Percentiles rank a stretch among this genome's conserved stretches.
Evolutionary conservation across 352 stramenopile species (phyloP).

Genomic region (Phytophthora pisi): DNA sequence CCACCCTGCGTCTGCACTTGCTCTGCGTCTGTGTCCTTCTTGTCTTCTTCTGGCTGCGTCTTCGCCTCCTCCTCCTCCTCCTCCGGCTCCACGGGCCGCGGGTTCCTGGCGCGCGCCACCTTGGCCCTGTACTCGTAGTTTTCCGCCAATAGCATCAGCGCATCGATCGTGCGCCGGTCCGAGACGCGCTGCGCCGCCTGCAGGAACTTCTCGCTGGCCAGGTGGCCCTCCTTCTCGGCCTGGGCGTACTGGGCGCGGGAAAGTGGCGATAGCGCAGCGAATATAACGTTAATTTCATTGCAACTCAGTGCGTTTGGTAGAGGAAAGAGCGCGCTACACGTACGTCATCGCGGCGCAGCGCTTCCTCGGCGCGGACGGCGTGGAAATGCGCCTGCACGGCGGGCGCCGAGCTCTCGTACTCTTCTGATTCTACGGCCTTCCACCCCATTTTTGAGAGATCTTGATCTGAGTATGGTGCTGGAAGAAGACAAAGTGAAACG

Average conservation of each 20-base stretch:
- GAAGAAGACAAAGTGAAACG: neutral
- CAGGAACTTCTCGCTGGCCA: conserved; percentile 76
- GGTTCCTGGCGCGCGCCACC: conserved; percentile 52
- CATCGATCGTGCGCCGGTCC: conserved; percentile 74
- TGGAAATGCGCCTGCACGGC: conserved; percentile 86
- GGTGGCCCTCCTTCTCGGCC: conserved; percentile 70
- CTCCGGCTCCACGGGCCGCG: conserved; percentile 22
- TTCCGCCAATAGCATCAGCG: conserved; percentile 70
- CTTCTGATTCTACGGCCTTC: conserved; percentile 68
- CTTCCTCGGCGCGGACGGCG: conserved; percentile 69
- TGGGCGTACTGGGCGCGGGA: conserved; percentile 39
- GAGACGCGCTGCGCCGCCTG: conserved; percentile 57
- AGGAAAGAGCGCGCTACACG: conserved; percentile 17
- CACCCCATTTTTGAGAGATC: conserved; percentile 47
- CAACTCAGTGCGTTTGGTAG: conserved; percentile 5
- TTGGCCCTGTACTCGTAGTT: conserved; percentile 84
- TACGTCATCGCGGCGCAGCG: conserved; percentile 63
- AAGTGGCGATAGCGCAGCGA: neutral
- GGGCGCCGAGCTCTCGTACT: conserved; percentile 72
- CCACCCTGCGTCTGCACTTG: neutral
- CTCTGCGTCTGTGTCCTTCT: conserved; percentile 2
- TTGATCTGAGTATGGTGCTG: conserved; percentile 21
- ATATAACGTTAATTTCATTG: neutral
- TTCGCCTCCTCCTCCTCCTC: conserved; percentile 17
- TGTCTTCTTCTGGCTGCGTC: neutral